Evolutionary conservation across 495 filamentous ascomycete species (phyloP), one percentile per base, ranked within the genome.

Genomic region (Xylaria nigripes): DNA sequence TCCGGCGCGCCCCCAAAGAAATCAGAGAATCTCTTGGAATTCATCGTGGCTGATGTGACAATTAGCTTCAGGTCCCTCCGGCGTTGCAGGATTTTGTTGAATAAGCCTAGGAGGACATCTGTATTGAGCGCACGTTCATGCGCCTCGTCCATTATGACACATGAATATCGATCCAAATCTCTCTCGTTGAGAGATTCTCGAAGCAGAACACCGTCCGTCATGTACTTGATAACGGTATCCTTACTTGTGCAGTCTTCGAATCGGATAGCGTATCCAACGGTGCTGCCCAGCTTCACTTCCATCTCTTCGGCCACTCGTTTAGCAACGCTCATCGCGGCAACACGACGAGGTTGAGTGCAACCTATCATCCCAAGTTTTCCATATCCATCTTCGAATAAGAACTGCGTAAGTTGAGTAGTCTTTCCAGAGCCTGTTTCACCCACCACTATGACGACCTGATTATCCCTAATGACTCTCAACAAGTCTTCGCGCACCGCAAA

Each of bases 71-170:
- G 75, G 65, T 97, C 94, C 64, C 90, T 81, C 40, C 94, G 79
- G 48, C 93, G 77, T 50, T 92, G 85, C 22, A 99, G 76, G 8
- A 99, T 89, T 69, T 97, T 97, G 66, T 96, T 99, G 68, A 99
- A 86, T 22, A 99, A 79, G 0, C 94, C 94, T 88, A 99, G 95
- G 12, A 97, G 73, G 5, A 99, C 90, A 67, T 99, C 94, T 2
- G 94, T 99, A 64, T 97, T 97, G 40, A 99, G 74, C 0, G 93
- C 91, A 64, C 94, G 81, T 67, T 99, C 94, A 76, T 99, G 94
- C 3, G 94, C 94, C 72, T 99, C 94, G 68, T 99, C 94, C 93
- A 99, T 96, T 67, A 99, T 99, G 47, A 99, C 90, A 66, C 90
- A 95, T 12, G 92, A 95, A 69, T 99, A 99, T 62, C 87, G 87